Base-by-base conservation (phyloP, 78 protist genomes). In the Speleostelium caveatum region DNA sequence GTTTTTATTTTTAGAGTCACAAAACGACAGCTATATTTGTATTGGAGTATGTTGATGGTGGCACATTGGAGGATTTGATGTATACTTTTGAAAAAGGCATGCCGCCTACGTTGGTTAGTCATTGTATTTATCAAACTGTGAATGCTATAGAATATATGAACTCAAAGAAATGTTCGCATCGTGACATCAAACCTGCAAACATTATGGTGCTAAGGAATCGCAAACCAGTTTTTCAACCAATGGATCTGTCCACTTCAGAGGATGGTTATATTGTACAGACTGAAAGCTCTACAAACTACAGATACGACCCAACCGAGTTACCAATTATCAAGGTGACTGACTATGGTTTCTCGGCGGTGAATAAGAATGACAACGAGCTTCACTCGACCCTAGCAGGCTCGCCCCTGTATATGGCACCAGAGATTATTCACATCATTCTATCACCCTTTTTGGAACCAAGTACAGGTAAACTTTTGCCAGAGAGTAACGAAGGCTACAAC, bases 341-440 rank as follows among this genome's bases (percentile, higher is more conserved):
- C 30, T 80, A 80, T 80, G 89, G 89, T 1, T 80, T 67, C 30
- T 65, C 89, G 2, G 66, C 89, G 0, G 63, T 80, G 8, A 42
- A 26, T 49, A 39, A 66, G 2, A 73, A 80, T 24, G 56, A 60
- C 56, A 38, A 38, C 21, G 65, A 66, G 6, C 51, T 80, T n/a
- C 89, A 80, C 22, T 67, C 77, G 7, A 80, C 89, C 1, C 63
- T 80, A 1, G 89, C 89, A 39, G 89, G 89, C 3, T 67, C 77
- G 14, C 89, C 89, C 16, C 36, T 80, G 17, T 80, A 80, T 58
- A 80, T 80, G 89, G 89, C 89, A 68, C 89, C 89, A 16, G 89
- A 80, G 24, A 58, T 80, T 30, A 80, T 80, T 19, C 89, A 80
- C 35, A 80, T 80, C 10, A 80, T 80, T 16, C 32, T 80, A 3